Evolutionary conservation across 2,329 filamentous ascomycete genomes (phyloP).

Genomic region (Venturia oleaginea): DNA sequence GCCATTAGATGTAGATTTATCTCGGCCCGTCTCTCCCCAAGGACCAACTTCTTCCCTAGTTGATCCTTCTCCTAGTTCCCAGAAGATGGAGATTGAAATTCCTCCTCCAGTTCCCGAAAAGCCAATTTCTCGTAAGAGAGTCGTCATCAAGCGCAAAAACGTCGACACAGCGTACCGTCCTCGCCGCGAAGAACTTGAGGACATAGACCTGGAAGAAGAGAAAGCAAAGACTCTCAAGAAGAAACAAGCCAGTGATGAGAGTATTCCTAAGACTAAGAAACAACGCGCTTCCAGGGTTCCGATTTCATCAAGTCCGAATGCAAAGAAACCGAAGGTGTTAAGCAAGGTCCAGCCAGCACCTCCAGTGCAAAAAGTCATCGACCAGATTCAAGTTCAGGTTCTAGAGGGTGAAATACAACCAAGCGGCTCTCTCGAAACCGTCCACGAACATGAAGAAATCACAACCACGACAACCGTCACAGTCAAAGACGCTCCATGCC

Average conservation of each 20-base stretch:
- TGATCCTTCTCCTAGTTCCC: not conserved
- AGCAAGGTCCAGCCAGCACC: not conserved
- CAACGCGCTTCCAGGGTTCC: not conserved
- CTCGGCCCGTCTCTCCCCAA: not conserved
- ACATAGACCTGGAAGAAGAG: not conserved
- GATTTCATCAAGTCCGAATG: not conserved
- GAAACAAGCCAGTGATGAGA: not conserved
- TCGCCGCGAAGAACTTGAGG: not conserved
- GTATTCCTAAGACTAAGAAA: not conserved
- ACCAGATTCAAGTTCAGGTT: not conserved
- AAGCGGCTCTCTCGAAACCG: constrained; percentile 4
- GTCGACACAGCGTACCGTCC: not conserved
- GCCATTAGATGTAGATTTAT: not conserved
- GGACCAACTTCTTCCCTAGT: not conserved
- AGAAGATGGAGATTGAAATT: not conserved
- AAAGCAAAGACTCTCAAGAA: not conserved
- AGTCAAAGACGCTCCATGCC: not conserved
- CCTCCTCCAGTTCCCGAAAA: not conserved
- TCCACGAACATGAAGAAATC: constrained; percentile 7
- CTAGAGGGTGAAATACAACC: not conserved
- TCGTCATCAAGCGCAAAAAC: not conserved
- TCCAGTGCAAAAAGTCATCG: not conserved
- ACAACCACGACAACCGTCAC: not conserved
- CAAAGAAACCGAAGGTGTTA: constrained; percentile 2
- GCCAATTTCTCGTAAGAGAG: not conserved